Evolutionary conservation across 139 green algal species (phyloP), one percentile per base, ranked within the genome.

Genomic region (Micromonas commoda): DNA sequence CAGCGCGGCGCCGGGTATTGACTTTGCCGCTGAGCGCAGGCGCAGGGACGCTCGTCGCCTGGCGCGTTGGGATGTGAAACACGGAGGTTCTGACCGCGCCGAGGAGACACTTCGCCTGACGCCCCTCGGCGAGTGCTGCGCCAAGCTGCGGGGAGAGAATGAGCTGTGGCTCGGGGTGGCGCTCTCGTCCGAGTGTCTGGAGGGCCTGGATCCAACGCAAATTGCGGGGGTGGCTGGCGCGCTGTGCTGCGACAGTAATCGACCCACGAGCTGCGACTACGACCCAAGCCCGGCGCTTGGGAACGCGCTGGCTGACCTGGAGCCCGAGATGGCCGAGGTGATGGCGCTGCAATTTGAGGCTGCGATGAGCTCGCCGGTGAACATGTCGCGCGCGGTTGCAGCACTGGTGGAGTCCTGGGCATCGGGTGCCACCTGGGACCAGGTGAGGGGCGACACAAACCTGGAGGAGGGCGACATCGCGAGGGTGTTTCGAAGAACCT

Each of bases 381-480:
- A 28, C 9, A 64, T 80, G 24, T 35, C 24, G 3, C 19, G 37
- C 26, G 75, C 32, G 24, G 20, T 70, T 21, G 75, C 64, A 1
- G 61, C 75, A 29, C 33, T 80, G 24, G 16, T 53, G 6, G 39
- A 71, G 35, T 28, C 57, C 0, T 80, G 75, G 75, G 75, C 75
- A 1, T 34, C 19, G 3, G 75, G 75, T 5, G 53, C 63, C 1
- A 37, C 29, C 19, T 80, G 75, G 75, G 61, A 73, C 0, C 60
- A 80, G 28, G 53, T 80, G 31, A 1, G 33, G 3, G n/a, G 3
- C 60, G 64, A 74, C 37, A 80, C 75, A 2, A 45, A 29, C 1
- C 63, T 80, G 1, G 60, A 80, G 23, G 75, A 80, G 35, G 75
- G 75, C 5, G 75, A 80, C 13, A 39, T 80, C 51, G 75, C 64